Evolutionary conservation across 768 basidiomycete genomes (phyloP), one percentile per base, ranked within the genome.

Genomic region (Mycena kentingensis): DNA sequence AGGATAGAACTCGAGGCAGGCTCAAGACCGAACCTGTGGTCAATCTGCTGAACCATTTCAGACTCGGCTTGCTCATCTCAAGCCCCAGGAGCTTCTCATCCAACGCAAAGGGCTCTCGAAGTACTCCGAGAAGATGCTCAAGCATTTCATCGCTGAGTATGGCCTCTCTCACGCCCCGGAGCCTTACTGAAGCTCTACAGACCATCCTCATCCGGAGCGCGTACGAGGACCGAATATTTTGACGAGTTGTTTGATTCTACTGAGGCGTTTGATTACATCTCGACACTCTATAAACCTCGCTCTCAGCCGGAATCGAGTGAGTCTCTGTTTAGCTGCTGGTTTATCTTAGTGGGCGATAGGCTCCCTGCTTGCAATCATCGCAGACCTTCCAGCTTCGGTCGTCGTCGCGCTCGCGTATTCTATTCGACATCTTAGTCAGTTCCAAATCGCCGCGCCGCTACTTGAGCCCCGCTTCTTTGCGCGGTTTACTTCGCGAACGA

Each of bases 31-130:
- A 6, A 8, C 18, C 18, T 3, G 16, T 35, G 10, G 48, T 26
- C 27, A 41, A 39, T 37, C 11, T 52, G n/a, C 28, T 58, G 36
- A 60, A 18, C 15, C 25, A 19, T 2, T 34, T 24, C 60, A 97
- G 89, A 98, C 95, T 0, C 76, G 96, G 37, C 76, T 99, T 55
- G 83, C 87, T 2, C 94, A 99, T 65, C 80, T 85, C 19, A 82
- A 81, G 56, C 96, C 96, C 4, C 77, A 85, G 1, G 96, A 98
- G 60, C 69, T 98, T 2, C 73, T 97, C 1, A 65, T 94, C 11
- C 84, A 85, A 5, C 67, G 74, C 45, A 60, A 70, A 6, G 80
- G 77, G 3, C 64, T 96, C 25, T 89, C 84, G 46, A 78, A 78
- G 32, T 72, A 82, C 21, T 93, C 90, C 1, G 81, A 83, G 55